phyloP scores from a whole-genome alignment of 768 basidiomycete species.

The Tricholoma saponaceum region DNA sequence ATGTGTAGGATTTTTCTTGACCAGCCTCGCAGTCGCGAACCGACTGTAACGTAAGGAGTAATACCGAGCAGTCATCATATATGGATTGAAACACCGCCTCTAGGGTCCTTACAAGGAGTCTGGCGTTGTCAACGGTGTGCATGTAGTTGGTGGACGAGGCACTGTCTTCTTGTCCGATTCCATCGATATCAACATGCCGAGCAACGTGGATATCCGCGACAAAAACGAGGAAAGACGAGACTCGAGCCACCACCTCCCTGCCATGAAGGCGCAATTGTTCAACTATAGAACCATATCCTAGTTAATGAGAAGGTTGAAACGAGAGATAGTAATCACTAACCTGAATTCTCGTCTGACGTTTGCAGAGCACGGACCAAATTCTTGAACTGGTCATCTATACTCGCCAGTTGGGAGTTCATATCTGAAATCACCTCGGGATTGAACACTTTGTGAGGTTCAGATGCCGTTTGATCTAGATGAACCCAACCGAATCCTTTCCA shows the following conservation, averaged over 20 bases:
- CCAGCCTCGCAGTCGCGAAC: slow-evolving; percentile 36
- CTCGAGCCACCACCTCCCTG: slow-evolving; percentile 47
- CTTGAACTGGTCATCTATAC: slow-evolving; percentile 49
- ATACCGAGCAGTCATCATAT: slow-evolving; percentile 63
- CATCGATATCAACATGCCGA: slow-evolving; percentile 79
- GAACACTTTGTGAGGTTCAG: slow-evolving; percentile 44
- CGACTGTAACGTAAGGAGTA: slow-evolving; percentile 58
- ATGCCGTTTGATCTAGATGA: slow-evolving; percentile 44
- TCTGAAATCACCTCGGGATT: slow-evolving; percentile 51
- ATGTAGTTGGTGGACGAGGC: slow-evolving; percentile 46
- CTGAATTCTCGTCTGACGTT: slow-evolving; percentile 30
- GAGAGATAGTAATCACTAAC: slow-evolving; percentile 21
- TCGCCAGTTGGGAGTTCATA: slow-evolving; percentile 41
- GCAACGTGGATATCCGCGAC: slow-evolving; percentile 75
- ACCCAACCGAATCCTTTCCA: slow-evolving; percentile 91
- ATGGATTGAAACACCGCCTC: slow-evolving; percentile 70
- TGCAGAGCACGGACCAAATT: slow-evolving; percentile 31
- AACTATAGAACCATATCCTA: slow-evolving; percentile 21
- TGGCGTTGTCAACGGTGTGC: slow-evolving; percentile 66
- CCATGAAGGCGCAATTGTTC: slow-evolving; percentile 39
- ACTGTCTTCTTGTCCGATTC: slow-evolving; percentile 49
- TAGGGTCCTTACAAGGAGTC: slow-evolving; percentile 61
- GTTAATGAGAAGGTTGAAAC: background rate
- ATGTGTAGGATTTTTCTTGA: slow-evolving; percentile 29
- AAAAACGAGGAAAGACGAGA: slow-evolving; percentile 55